Conservation (phyloP, 1,284 basidiomycete species). For the Pulveroboletus sp. region DNA sequence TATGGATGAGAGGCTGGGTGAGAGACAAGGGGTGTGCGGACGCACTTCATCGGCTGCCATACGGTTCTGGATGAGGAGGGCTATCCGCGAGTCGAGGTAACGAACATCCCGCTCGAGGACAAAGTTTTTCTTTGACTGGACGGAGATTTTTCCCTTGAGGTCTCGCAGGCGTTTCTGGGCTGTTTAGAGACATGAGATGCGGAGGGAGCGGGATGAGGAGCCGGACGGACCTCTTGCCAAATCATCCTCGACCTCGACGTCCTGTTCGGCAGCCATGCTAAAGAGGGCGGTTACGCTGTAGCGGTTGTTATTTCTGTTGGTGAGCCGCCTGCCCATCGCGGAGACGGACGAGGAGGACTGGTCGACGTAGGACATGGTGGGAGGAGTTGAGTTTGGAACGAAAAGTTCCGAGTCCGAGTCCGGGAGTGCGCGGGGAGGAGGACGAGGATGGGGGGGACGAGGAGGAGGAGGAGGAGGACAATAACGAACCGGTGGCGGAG, state of each 20-base stretch:
- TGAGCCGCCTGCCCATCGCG: constrained; percentile 70
- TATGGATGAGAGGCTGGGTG: constrained; percentile 16
- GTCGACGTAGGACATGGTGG: constrained; percentile 65
- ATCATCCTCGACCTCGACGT: constrained; percentile 98
- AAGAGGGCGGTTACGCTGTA: constrained; percentile 96
- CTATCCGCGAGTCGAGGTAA: constrained; percentile 97
- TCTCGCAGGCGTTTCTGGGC: constrained; percentile 96
- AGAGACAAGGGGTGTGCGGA: constrained; percentile 12
- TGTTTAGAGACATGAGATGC: constrained; percentile 34
- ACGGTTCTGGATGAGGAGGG: constrained; percentile 95
- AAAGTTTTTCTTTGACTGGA: constrained; percentile 99
- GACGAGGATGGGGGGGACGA: constrained; percentile 35
- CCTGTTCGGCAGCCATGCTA: constrained; percentile 97
- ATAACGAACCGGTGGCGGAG: constrained; percentile 18
- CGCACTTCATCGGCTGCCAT: constrained; percentile 95
- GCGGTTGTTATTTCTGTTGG: constrained; percentile 92
- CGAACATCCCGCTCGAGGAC: constrained; percentile 97
- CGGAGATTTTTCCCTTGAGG: constrained; percentile 95
- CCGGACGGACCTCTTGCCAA: constrained; percentile 81
- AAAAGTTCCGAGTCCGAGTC: constrained; percentile 17
- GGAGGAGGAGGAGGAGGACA: constrained; percentile 1
- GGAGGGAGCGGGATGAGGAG: not conserved
- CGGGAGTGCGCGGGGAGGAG: constrained; percentile 25
- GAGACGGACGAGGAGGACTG: constrained; percentile 64
- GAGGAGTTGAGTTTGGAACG: constrained; percentile 3